phyloP scores from a whole-genome alignment of 441 rosid species.

The Melastoma candidum region DNA sequence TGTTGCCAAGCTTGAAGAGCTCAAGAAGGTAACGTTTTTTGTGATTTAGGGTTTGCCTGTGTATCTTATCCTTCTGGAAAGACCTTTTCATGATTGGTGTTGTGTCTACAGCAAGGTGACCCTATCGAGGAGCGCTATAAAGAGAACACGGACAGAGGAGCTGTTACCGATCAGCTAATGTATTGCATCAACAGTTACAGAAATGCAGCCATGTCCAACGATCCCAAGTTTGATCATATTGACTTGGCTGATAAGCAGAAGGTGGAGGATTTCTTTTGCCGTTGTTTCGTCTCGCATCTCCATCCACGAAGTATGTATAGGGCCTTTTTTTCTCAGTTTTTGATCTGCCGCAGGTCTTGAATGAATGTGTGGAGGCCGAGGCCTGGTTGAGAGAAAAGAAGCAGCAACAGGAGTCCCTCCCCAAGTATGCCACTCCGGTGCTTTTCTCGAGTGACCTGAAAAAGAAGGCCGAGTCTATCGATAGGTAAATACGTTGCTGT shows the following conservation, averaged over 20 bases:
- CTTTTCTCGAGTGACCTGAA: slow-evolving; percentile 71
- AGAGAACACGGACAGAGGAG: slow-evolving; percentile 58
- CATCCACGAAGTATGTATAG: neutral
- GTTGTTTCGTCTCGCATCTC: neutral
- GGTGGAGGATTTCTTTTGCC: slow-evolving; percentile 24
- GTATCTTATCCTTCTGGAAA: neutral
- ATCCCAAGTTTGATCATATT: slow-evolving; percentile 88
- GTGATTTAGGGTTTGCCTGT: neutral
- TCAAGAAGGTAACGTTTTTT: slow-evolving; percentile 52
- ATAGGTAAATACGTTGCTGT: slow-evolving; percentile 36
- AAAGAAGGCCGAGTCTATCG: slow-evolving; percentile 80
- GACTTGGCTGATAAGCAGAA: slow-evolving; percentile 78
- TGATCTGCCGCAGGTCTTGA: slow-evolving; percentile 44
- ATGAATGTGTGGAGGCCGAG: slow-evolving; percentile 80
- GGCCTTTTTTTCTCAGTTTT: neutral
- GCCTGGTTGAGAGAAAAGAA: slow-evolving; percentile 81
- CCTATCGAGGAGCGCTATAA: slow-evolving; percentile 81
- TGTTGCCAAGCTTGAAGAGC: slow-evolving; percentile 85
- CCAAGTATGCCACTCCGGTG: slow-evolving; percentile 62
- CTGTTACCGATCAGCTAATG: slow-evolving; percentile 61
- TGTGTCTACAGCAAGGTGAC: slow-evolving; percentile 59
- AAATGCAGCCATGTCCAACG: slow-evolving; percentile 75
- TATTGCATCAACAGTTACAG: slow-evolving; percentile 78
- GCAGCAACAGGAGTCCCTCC: slow-evolving; percentile 81
- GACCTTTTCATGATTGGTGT: neutral